These are phyloP conservation scores for Pichia sp. DNA, from an alignment of 1,139 yeast species.

Conservation along the genomic window DNA sequence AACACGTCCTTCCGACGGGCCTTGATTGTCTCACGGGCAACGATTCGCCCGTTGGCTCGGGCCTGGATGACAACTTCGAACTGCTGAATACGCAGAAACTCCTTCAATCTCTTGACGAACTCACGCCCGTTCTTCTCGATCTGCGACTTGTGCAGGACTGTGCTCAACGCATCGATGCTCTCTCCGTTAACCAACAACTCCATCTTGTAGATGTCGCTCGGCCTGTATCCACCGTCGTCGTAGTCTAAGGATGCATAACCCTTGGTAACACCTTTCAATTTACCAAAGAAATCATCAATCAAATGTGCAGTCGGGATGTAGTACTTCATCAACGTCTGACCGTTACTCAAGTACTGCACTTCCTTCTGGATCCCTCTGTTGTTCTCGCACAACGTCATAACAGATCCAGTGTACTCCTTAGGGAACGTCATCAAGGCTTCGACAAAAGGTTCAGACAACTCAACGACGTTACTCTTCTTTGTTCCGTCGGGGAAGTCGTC, in stretches of 20 bases:
- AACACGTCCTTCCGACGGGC: constrained; percentile 93
- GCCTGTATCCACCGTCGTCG: constrained; percentile 86
- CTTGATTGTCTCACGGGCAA: constrained; percentile 91
- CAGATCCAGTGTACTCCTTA: constrained; percentile 81
- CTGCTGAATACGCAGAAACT: constrained; percentile 74
- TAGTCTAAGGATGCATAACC: constrained; percentile 96
- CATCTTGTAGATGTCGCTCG: constrained; percentile 80
- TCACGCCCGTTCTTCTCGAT: constrained; percentile 71
- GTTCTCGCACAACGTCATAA: constrained; percentile 80
- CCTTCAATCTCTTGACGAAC: constrained; percentile 80
- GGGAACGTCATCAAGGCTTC: constrained; percentile 92
- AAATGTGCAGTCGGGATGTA: constrained; percentile 83
- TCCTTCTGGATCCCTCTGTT: constrained; percentile 84
- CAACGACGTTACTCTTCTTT: constrained; percentile 46
- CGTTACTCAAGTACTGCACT: constrained; percentile 72
- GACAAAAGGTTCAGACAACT: constrained; percentile 83
- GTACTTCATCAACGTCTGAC: constrained; percentile 80
- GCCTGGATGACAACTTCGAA: constrained; percentile 96
- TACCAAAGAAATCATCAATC: constrained; percentile 95
- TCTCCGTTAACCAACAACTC: constrained; percentile 88
- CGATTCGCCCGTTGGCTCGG: constrained; percentile 72
- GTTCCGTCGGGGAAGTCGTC: constrained; percentile 80
- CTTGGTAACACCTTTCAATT: constrained; percentile 81
- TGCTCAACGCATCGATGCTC: constrained; percentile 90
- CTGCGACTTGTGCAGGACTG: constrained; percentile 82